Evolutionary conservation across 2,329 filamentous ascomycete genomes (phyloP).

Genomic region (Acarospora socialis): DNA sequence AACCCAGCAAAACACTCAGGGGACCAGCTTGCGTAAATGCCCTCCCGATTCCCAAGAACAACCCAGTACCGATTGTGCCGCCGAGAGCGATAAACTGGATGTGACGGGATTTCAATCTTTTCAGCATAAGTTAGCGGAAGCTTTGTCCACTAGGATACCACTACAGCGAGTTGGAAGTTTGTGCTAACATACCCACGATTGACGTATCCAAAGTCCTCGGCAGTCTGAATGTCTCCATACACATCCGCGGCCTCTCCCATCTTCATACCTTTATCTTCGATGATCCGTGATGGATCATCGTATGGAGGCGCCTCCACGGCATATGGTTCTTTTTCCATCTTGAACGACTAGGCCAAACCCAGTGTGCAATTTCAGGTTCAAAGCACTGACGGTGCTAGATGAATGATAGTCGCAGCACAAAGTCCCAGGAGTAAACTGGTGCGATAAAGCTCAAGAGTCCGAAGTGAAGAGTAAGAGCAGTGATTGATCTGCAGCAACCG

Average conservation of each 20-base stretch:
- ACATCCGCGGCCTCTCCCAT: conserved; percentile 36
- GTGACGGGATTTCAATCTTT: conserved; percentile 37
- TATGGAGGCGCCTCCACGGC: conserved; percentile 4
- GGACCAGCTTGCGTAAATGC: conserved; percentile 39
- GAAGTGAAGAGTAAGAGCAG: too few species aligned
- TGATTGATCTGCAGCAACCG: too few species aligned
- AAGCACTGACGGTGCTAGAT: too few species aligned
- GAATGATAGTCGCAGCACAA: too few species aligned
- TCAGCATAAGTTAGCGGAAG: too few species aligned
- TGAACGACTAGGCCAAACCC: too few species aligned
- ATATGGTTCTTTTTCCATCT: conserved; percentile 11
- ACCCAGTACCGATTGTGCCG: conserved; percentile 42
- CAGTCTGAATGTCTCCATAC: conserved; percentile 37
- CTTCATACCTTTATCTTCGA: conserved; percentile 19
- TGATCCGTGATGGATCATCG: conserved; percentile 6
- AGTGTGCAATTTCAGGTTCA: too few species aligned
- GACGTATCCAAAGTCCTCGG: conserved; percentile 39
- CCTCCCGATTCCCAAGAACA: conserved; percentile 40
- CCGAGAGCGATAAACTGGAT: conserved; percentile 47
- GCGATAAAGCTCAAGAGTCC: too few species aligned
- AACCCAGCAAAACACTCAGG: conserved; percentile 38
- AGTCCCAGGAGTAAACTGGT: too few species aligned
- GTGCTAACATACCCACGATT: conserved; percentile 31
- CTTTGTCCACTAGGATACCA: too few species aligned
- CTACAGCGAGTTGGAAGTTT: conserved; percentile 10